Evolutionary conservation across 1,139 yeast genomes (phyloP), one percentile per base, ranked within the genome.

Genomic region (Magnusiomyces ingens): DNA sequence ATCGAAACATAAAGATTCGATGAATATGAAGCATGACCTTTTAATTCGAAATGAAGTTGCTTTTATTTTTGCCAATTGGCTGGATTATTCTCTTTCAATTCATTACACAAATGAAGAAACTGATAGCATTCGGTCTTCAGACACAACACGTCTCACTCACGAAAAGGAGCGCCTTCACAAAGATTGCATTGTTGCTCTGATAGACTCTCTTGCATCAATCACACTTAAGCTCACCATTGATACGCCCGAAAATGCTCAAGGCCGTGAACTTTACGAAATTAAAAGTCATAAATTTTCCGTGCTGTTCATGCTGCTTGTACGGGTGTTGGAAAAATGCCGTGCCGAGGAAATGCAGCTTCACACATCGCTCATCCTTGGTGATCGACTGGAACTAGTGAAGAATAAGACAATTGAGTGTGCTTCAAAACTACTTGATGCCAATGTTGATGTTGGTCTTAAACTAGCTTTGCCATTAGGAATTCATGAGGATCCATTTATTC

Each of bases 391-490:
- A 36, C 68, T 72, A 12, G 75, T 86, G 35, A 78, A 82, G 29
- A 87, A 84, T 26, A 81, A 84, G 64, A 81, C 85, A n/a, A 79
- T 87, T 52, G 73, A 75, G 41, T 80, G 88, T 42, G 74, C 88
- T 49, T 81, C 91, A 1, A 85, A 85, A 60, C 67, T 89, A 45
- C 72, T 89, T 50, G 83, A 79, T 60, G 78, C 86, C 11, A 90
- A 89, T 63, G 81, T 85, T 1, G 90, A 85, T 58, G 82, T 86
- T 50, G 95, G 96, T 10, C 74, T 88, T 64, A 82, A 81, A 53
- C 81, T 81, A 67, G 90, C 91, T 0, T 69, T 89, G 15, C 90
- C 94, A 0, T 74, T 88, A 64, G 95, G 95, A 0, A 85, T 82
- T 62, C 89, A 88, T 61, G 79, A 78, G 42, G 85, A 85, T 63